Evolutionary conservation across 306 rosid species (phyloP).

Genomic region (Coriaria nepalensis): DNA sequence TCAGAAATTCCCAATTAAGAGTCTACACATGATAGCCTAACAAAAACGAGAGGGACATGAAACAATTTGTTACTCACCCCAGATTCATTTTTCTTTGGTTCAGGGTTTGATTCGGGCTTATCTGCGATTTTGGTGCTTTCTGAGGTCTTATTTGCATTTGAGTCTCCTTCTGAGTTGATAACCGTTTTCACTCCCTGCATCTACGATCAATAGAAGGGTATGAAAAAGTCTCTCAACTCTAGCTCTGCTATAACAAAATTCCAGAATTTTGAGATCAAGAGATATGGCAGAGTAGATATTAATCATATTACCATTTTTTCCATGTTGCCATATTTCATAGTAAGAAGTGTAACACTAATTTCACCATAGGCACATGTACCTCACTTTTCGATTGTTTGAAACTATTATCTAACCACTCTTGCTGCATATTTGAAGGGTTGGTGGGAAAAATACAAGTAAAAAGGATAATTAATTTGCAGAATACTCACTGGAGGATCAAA

Average conservation of each 20-base stretch:
- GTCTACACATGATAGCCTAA: neutral
- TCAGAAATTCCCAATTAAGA: neutral
- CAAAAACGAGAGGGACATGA: neutral
- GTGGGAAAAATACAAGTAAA: neutral
- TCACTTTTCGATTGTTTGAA: too few species aligned
- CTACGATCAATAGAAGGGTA: neutral
- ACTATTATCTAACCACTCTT: too few species aligned
- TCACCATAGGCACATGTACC: too few species aligned
- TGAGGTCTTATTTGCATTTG: constrained; percentile 39
- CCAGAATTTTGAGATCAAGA: too few species aligned
- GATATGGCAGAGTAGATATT: too few species aligned
- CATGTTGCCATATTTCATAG: too few species aligned
- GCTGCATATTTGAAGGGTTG: neutral
- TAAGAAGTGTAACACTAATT: too few species aligned
- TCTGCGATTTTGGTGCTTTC: constrained; percentile 40
- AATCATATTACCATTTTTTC: too few species aligned
- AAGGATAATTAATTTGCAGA: constrained; percentile 11
- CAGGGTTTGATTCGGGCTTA: constrained; percentile 27
- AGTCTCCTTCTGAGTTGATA: constrained; percentile 32
- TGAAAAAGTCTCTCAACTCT: too few species aligned
- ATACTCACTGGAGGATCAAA: constrained; percentile 63
- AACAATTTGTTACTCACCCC: constrained; percentile 24
- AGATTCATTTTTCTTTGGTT: constrained; percentile 39
- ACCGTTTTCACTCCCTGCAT: constrained; percentile 35
- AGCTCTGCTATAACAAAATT: too few species aligned